These are phyloP conservation scores for Colletotrichum siamense DNA, from an alignment of 2,329 filamentous ascomycete species.

Conservation along the genomic window DNA sequence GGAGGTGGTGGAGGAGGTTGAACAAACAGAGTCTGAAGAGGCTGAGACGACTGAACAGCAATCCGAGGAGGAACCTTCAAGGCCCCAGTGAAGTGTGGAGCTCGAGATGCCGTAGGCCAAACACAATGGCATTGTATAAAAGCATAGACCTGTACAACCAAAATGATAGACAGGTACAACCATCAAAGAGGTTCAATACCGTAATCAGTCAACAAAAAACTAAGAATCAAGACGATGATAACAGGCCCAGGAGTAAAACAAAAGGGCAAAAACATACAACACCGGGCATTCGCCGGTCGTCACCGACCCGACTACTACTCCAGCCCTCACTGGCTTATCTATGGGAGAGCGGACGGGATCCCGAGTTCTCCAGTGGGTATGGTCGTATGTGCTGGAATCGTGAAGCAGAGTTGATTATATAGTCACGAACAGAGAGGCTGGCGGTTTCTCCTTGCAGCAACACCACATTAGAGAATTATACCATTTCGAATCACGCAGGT, in stretches of 20 bases:
- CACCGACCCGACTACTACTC: constrained; percentile 14
- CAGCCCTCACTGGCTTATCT: constrained; percentile 13
- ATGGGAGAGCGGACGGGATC: constrained; percentile 21
- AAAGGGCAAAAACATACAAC: not conserved
- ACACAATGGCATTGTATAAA: not conserved
- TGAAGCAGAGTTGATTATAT: not conserved
- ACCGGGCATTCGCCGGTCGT: not conserved
- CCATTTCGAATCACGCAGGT: too few relatives aligned
- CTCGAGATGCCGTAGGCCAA: not conserved
- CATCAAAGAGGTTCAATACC: not conserved
- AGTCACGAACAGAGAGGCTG: not conserved
- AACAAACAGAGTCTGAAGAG: not conserved
- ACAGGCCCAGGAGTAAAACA: not conserved
- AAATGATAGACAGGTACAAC: not conserved
- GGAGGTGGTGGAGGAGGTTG: not conserved
- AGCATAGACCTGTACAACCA: not conserved
- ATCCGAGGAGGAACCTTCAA: not conserved
- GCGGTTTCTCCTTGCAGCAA: not conserved
- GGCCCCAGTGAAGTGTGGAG: not conserved
- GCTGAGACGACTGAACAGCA: not conserved
- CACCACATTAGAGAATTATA: not conserved
- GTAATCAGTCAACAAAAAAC: not conserved
- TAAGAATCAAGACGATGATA: not conserved
- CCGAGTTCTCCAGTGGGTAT: constrained; percentile 18
- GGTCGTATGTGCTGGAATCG: not conserved